Evolutionary conservation across 2,329 filamentous ascomycete species (phyloP), one percentile per base, ranked within the genome.

Genomic region (Hysterium pulicare): DNA sequence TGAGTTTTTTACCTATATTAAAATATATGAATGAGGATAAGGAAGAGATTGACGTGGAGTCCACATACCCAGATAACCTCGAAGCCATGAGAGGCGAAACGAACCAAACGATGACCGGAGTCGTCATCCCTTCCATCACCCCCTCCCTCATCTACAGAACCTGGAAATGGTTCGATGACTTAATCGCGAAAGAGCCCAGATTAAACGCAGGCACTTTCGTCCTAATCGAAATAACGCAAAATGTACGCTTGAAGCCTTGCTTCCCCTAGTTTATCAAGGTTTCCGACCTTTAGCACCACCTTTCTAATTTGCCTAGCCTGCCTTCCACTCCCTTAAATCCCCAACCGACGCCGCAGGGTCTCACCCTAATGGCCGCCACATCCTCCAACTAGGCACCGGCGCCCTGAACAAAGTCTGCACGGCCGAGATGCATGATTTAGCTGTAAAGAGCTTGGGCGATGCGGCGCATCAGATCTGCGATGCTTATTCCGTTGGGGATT

Each of bases 181-280:
- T 38, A n/a, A 15, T 41, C 7, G 11, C 24, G n/a, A 9, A 11
- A 16, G 43, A 53, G 17, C 50, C 50, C 16, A 44, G 38, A 17
- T 32, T 47, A 30, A 50, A 43, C 31, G 50, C 46, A 9, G 50
- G 50, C 9, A 50, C 48, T 11, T 45, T 53, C 32, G 48, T 50
- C 3, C 34, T 50, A 3, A 49, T 53, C 10, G 50, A 53, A 28
- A 35, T 50, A 3, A 53, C 51, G 50, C 50, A 53, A 26, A 49
- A 38, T 9, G 37, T 32, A 24, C 15, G 23, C 15, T 13, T 31
- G 16, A 30, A 19, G 11, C 15, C n/a, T 17, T 16, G n/a, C n/a
- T n/a, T n/a, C n/a, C n/a, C n/a, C n/a, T n/a, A n/a, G n/a, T n/a
- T n/a, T n/a, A n/a, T n/a, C n/a, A n/a, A 30, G 26, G 9, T 30